Evolutionary conservation across 257 asterid genomes (phyloP).

Genomic region (Nicotiana undulata): DNA sequence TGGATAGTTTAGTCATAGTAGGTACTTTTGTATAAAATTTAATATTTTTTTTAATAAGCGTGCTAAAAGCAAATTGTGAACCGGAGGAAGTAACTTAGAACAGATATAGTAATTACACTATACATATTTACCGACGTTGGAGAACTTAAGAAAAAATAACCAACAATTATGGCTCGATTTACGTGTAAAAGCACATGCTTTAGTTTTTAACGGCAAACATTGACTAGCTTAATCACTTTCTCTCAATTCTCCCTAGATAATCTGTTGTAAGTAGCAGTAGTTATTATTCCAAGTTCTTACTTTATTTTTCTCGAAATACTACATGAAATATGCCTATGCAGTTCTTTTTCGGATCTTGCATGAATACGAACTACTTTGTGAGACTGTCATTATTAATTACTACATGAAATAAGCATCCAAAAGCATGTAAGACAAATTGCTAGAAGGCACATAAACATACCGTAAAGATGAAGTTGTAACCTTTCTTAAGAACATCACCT

Average conservation of each 20-base stretch:
- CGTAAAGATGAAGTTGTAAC: conserved; percentile 35
- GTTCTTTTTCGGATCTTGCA: too few species aligned
- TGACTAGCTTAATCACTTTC: background rate
- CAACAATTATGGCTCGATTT: background rate
- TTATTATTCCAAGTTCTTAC: background rate
- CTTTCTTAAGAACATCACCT: conserved; percentile 24
- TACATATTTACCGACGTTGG: background rate
- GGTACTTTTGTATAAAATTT: too few species aligned
- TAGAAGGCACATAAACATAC: conserved; percentile 3
- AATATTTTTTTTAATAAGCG: too few species aligned
- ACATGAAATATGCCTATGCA: background rate
- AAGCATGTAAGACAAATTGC: background rate
- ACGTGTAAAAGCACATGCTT: background rate
- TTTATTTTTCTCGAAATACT: background rate
- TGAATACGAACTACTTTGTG: too few species aligned
- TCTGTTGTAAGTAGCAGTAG: background rate
- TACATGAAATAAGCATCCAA: background rate
- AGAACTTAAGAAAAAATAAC: background rate
- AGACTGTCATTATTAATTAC: too few species aligned
- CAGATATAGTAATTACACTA: background rate
- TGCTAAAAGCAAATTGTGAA: too few species aligned
- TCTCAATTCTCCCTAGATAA: background rate
- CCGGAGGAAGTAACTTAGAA: background rate
- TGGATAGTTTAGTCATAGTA: too few species aligned
- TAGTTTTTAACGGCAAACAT: background rate